phyloP scores from a whole-genome alignment of 2,329 filamentous ascomycete genomes.

The Botrytis deweyae region DNA sequence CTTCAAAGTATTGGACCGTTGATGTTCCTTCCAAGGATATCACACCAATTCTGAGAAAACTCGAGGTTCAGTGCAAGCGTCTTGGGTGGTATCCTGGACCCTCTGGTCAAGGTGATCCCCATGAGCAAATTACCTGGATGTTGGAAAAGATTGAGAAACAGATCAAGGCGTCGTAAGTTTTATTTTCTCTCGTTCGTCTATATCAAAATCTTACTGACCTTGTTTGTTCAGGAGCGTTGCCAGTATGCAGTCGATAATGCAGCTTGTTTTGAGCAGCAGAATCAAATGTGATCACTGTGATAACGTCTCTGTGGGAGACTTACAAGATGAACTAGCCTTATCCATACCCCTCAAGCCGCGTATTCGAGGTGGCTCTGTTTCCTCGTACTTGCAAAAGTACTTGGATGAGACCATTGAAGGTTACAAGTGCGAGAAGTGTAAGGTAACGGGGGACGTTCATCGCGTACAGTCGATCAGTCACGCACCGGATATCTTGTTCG shows the following conservation, averaged over 20 bases:
- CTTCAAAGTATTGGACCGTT: constrained; percentile 17
- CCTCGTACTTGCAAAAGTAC: constrained; percentile 31
- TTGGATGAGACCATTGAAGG: constrained; percentile 31
- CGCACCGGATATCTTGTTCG: constrained; percentile 32
- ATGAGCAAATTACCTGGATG: constrained; percentile 37
- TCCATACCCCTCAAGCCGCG: constrained; percentile 34
- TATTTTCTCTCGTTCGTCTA: too few species aligned
- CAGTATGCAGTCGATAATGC: constrained; percentile 30
- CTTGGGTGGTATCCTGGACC: constrained; percentile 14
- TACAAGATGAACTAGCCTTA: constrained; percentile 32
- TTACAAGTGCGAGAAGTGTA: constrained; percentile 36
- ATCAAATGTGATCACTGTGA: constrained; percentile 35
- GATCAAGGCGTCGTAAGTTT: constrained; percentile 33
- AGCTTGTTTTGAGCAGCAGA: constrained; percentile 23
- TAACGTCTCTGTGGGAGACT: constrained; percentile 26
- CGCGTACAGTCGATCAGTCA: constrained; percentile 29
- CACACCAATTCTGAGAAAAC: constrained; percentile 2
- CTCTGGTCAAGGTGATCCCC: constrained; percentile 37
- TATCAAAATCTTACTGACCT: constrained; percentile 1
- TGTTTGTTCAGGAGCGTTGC: constrained; percentile 22
- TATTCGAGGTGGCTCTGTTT: constrained; percentile 27
- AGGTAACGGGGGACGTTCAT: constrained; percentile 22
- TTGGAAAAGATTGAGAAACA: constrained; percentile 33
- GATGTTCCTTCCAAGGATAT: background rate
- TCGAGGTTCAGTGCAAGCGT: constrained; percentile 2